Percentiles rank a stretch among this genome's conserved stretches.
These are phyloP conservation scores for Phytomonas sp. DNA, from an alignment of 208 protist genomes.

Conservation along the genomic window DNA sequence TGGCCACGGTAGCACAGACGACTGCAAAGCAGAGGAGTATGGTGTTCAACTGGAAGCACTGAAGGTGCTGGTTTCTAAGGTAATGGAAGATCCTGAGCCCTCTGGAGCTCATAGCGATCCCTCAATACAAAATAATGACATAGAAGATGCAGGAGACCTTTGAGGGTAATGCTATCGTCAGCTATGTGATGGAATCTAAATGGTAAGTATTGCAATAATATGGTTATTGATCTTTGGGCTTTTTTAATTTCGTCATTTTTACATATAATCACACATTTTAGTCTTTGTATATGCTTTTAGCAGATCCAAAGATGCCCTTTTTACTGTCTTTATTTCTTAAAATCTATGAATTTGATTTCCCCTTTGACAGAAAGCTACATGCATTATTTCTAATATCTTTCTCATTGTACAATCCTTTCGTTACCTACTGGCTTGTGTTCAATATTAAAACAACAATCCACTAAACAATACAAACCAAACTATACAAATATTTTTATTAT, in stretches of 20 bases:
- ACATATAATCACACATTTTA: not conserved
- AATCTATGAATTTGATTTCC: not conserved
- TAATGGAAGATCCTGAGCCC: constrained; percentile 8
- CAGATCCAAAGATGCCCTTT: not conserved
- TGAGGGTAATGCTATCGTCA: not conserved
- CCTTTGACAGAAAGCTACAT: not conserved
- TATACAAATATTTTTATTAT: constrained; percentile 5
- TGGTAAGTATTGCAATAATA: not conserved
- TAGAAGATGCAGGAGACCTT: not conserved
- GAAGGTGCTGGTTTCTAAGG: constrained; percentile 26
- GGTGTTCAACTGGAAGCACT: constrained; percentile 32
- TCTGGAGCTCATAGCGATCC: not conserved
- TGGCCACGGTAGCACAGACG: constrained; percentile 51
- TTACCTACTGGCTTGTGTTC: not conserved
- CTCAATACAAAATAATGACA: not conserved
- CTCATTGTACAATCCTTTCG: not conserved
- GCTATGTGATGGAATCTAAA: not conserved
- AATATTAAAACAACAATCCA: not conserved
- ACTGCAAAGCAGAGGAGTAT: constrained; percentile 44
- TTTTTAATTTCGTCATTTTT: not conserved
- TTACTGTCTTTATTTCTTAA: not conserved
- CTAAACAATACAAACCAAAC: constrained; percentile 15
- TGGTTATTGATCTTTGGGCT: not conserved
- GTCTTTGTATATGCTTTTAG: not conserved
- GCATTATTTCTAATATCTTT: not conserved